A percentile compares a stretch with the other conserved stretches of the same genome.
phyloP scores from a whole-genome alignment of 2,329 filamentous ascomycete species.

The Anthostomella pinea region DNA sequence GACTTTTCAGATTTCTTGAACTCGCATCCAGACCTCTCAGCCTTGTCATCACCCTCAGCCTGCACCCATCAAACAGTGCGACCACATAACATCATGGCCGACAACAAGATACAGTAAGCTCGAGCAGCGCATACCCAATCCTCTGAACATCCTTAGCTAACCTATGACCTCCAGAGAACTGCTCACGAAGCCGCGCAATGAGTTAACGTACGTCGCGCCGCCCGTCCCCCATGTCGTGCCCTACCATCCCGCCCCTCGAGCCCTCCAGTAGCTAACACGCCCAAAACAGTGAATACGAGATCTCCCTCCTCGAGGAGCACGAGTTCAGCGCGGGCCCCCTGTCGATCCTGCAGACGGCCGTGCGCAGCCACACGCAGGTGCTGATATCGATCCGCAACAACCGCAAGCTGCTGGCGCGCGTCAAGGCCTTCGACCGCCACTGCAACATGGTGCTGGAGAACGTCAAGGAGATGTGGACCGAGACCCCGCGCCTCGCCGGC shows the following conservation, averaged over 20 bases:
- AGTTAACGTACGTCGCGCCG: slow-evolving; percentile 72
- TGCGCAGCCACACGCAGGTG: slow-evolving; percentile 90
- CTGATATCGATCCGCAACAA: slow-evolving; percentile 98
- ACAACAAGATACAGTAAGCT: slow-evolving; percentile 65
- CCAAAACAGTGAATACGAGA: slow-evolving; percentile 48
- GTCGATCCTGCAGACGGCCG: slow-evolving; percentile 94
- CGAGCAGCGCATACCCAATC: slow-evolving; percentile 5
- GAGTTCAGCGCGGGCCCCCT: slow-evolving; percentile 78
- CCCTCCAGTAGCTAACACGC: slow-evolving; percentile 30
- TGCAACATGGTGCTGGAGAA: slow-evolving; percentile 99
- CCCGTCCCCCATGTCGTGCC: not conserved
- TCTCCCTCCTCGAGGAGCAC: slow-evolving; percentile 65
- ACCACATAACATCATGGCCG: slow-evolving; percentile 27
- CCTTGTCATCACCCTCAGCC: slow-evolving; percentile 12
- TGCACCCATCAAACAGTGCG: slow-evolving; percentile 3
- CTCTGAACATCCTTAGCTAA: not conserved
- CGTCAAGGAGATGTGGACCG: slow-evolving; percentile 99
- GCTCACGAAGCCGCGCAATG: slow-evolving; percentile 80
- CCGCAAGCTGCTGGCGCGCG: slow-evolving; percentile 91
- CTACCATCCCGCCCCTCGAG: slow-evolving; percentile 39
- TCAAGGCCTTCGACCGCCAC: slow-evolving; percentile 98
- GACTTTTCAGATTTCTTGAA: not conserved
- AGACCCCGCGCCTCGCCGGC: slow-evolving; percentile 76
- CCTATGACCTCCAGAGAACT: slow-evolving; percentile 62
- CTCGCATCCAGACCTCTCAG: slow-evolving; percentile 11